Evolutionary conservation across 768 basidiomycete genomes (phyloP), one percentile per base, ranked within the genome.

Genomic region (Astraeus odoratus): DNA sequence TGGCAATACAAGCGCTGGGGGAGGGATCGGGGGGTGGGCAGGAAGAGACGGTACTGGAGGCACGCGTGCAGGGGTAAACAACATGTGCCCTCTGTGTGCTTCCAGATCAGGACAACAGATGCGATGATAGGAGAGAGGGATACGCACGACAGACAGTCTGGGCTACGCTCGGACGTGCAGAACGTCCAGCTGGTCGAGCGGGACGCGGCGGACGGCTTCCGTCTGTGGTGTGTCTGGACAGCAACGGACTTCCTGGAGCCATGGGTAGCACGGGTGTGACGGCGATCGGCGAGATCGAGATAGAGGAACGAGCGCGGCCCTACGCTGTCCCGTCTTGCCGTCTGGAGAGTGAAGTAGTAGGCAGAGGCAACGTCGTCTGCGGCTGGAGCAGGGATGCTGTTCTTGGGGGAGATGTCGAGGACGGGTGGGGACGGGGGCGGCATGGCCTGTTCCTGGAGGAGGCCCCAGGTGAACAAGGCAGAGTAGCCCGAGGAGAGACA

Each of bases 251-350:
- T 57, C 3, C 68, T 66, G 20, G 70, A 67, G 34, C 34, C 12
- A n/a, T n/a, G n/a, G n/a, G n/a, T n/a, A n/a, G n/a, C n/a, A n/a
- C n/a, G n/a, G n/a, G n/a, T n/a, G n/a, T n/a, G n/a, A n/a, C n/a
- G n/a, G n/a, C n/a, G n/a, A 58, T 80, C 77, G 30, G 81, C 82
- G 4, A 82, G 71, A 59, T 85, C 83, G 44, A 85, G 74, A 27
- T 77, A 83, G 41, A 85, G 73, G 59, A 83, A 84, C 3, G 83
- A 84, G 33, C 76, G 73, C 49, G 60, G 66, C 48, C 73, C 64
- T 36, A 53, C 46, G 3, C 60, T 49, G 55, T 72, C 68, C 25
- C 71, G 67, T 42, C 64, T 65, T 30, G 52, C 47, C 13, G 69
- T 63, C 51, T 70, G 68, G 34, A 75, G 57, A 1, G 75, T 74